Evolutionary conservation across 2,329 filamentous ascomycete genomes (phyloP).

Genomic region (Periconia sp.): DNA sequence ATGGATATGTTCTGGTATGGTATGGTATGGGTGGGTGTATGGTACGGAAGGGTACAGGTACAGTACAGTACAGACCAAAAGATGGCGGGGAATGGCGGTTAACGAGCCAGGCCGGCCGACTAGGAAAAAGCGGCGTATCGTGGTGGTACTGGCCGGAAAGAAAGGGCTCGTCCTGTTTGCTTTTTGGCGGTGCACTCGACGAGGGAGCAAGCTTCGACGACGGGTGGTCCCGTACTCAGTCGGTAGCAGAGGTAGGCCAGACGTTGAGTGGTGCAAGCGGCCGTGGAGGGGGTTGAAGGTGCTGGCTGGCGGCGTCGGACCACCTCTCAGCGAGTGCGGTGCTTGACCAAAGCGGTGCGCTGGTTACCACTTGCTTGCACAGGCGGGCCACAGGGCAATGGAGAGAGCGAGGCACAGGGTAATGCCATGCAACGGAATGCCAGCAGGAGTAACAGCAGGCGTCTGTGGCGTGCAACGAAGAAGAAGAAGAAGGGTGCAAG

Average conservation of each 20-base stretch:
- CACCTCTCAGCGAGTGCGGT: neutral
- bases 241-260: constrained; percentile 11
- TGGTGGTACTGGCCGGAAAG: neutral
- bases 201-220: neutral
- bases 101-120: no score
- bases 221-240: constrained; percentile 8
- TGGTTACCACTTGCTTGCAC: neutral
- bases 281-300: neutral
- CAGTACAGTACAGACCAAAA: neutral
- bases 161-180: neutral
- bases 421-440: no score
- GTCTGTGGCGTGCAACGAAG: neutral
- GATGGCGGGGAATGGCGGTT: neutral
- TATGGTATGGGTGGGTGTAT: neutral
- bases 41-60: neutral
- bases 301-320: neutral
- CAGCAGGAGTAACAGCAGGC: neutral
- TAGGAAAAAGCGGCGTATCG: neutral
- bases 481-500: constrained; percentile 29
- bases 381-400: neutral
- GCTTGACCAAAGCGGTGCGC: neutral
- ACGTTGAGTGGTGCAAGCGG: constrained; percentile 7
- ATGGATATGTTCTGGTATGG: constrained; percentile 7
- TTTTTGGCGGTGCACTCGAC: no score
- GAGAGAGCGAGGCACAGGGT: no score